Conservation (phyloP, 805 yeast genomes). For the Danielia oregonensis region DNA sequence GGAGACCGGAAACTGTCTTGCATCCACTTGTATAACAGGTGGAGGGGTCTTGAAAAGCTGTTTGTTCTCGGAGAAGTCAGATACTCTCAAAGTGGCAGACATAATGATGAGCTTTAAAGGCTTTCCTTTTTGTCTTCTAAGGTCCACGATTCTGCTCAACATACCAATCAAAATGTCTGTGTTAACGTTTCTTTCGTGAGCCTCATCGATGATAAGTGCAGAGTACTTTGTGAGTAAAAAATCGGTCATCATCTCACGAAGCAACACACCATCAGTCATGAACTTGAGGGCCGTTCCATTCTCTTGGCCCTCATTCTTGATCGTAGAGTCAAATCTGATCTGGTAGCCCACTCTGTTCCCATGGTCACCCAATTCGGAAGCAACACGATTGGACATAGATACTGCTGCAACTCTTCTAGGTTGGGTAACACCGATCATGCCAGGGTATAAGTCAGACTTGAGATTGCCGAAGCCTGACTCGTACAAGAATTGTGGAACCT, state of each 20-base stretch:
- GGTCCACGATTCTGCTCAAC: slow-evolving; percentile 77
- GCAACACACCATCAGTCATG: slow-evolving; percentile 92
- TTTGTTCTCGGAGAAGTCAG: slow-evolving; percentile 85
- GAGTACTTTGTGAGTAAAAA: slow-evolving; percentile 79
- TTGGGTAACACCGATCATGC: slow-evolving; percentile 95
- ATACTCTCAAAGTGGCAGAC: slow-evolving; percentile 95
- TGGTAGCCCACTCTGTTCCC: slow-evolving; percentile 73
- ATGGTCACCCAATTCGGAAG: slow-evolving; percentile 71
- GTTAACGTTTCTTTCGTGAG: slow-evolving; percentile 94
- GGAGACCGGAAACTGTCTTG: slow-evolving; percentile 92
- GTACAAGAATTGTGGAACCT: slow-evolving; percentile 91
- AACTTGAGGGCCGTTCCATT: slow-evolving; percentile 69
- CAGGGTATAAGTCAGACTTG: slow-evolving; percentile 56
- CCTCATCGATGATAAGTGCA: slow-evolving; percentile 89
- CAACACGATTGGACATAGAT: slow-evolving; percentile 82
- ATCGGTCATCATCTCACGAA: slow-evolving; percentile 91
- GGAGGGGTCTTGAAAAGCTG: slow-evolving; percentile 69
- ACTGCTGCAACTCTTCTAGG: slow-evolving; percentile 94
- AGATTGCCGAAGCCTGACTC: slow-evolving; percentile 88
- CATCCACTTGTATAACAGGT: slow-evolving; percentile 84
- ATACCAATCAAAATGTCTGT: slow-evolving; percentile 96
- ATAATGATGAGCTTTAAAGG: slow-evolving; percentile 83
- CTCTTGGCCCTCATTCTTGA: slow-evolving; percentile 44
- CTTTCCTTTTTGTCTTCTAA: slow-evolving; percentile 55
- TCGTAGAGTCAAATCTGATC: slow-evolving; percentile 72